Base-by-base conservation (phyloP, 2,329 filamentous ascomycete species). In the Chaetomiaceae sp. region DNA sequence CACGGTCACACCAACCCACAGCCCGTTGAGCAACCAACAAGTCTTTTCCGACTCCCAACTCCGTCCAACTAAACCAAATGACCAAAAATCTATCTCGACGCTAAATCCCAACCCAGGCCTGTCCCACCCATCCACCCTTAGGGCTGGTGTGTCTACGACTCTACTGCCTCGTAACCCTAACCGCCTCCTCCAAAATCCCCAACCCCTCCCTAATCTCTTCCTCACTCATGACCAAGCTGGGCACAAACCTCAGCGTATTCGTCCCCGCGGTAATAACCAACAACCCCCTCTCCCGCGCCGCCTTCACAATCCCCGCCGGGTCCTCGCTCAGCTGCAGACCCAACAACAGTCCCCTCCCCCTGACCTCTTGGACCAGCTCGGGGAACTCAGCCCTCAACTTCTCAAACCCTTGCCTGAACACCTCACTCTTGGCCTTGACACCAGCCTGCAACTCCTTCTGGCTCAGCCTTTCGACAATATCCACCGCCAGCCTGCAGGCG, bases 201-300 rank as follows among this genome's bases (percentile, higher is more conserved):
- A 96, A 73, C 0, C 89, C 91, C 59, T 87, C 77, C 61, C 84
- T 76, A 60, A 97, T 94, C 78, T 96, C 88, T 23, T 80, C 81
- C 62, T 89, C 84, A 1, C 82, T 87, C 54, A 99, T 88, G 6
- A 85, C 84, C 65, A 99, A 73, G 56, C 89, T 88, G 29, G 94
- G 94, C 53, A 97, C 91, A 64, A 99, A 96, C 44, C 94, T 80
- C 62, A 99, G 72, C 8, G 91, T 96, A 67, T 97, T 96, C 27
- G 85, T 91, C 1, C 94, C 94, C 25, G 90, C 92, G 1, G 91
- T 96, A 66, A 99, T 96, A 55, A 99, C 78, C 55, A 99, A 71
- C 65, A 99, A 70, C 0, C 94, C 94, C 55, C 90, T 80, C 75
- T 97, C 90, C 57, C 94, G 79, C 17, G 91, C 91, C 11, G 91